These are phyloP conservation scores for Raphanus hybrid DNA, from an alignment of 441 rosid genomes.

Conservation along the genomic window DNA sequence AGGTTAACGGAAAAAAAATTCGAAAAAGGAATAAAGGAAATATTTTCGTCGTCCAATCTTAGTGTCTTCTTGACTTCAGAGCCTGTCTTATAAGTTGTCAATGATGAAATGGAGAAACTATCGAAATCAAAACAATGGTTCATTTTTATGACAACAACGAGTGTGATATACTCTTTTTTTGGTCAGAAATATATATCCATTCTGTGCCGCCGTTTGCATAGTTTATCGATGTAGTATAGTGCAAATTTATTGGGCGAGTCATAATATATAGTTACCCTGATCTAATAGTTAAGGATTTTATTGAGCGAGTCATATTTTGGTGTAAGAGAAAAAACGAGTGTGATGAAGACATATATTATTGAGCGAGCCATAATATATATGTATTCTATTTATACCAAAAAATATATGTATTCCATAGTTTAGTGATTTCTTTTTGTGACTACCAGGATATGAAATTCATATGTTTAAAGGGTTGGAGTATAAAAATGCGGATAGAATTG, in stretches of 20 bases:
- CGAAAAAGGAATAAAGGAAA: not conserved
- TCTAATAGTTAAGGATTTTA: not conserved
- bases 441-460: not conserved
- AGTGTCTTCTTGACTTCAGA: conserved; percentile 18
- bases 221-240: conserved; percentile 14
- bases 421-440: not conserved
- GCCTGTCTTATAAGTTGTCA: not conserved
- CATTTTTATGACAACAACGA: conserved; percentile 9
- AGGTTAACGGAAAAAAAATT: not conserved
- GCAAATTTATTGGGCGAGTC: not conserved
- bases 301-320: too few species aligned
- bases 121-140: not conserved
- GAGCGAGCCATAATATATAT: not conserved
- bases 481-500: not conserved
- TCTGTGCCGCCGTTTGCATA: conserved; percentile 15
- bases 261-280: too few species aligned
- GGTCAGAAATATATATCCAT: not conserved
- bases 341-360: not conserved
- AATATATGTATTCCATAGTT: not conserved
- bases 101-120: conserved; percentile 16
- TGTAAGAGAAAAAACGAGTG: too few species aligned
- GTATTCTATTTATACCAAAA: too few species aligned
- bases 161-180: not conserved
- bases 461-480: too few species aligned
- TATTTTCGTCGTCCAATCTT: not conserved